phyloP scores from a whole-genome alignment of 768 basidiomycete species.

The Pulveroboletus ravenelii region DNA sequence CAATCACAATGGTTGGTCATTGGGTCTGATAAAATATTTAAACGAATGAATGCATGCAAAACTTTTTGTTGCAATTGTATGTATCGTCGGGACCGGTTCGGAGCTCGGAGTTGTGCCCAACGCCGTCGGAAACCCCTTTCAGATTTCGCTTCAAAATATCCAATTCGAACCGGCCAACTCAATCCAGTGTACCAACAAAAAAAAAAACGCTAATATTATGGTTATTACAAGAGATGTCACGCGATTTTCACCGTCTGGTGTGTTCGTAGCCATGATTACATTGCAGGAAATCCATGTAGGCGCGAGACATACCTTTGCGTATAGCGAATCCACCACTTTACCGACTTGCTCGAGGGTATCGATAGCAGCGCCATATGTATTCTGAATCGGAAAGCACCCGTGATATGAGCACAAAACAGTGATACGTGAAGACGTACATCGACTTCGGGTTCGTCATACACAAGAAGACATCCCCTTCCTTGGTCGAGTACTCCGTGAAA shows the following conservation, averaged over 20 bases:
- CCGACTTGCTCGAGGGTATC: slow-evolving; percentile 86
- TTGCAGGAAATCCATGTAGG: background rate
- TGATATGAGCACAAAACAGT: slow-evolving; percentile 1
- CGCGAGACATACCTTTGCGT: slow-evolving; percentile 61
- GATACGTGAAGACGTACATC: slow-evolving; percentile 55
- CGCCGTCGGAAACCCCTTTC: background rate
- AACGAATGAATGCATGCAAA: no score
- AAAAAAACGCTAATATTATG: background rate
- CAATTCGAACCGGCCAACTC: background rate
- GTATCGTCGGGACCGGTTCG: no score
- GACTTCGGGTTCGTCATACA: slow-evolving; percentile 83
- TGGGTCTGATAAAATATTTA: no score
- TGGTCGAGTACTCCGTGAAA: slow-evolving; percentile 96
- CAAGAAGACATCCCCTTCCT: slow-evolving; percentile 82
- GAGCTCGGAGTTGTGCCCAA: background rate
- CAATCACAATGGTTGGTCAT: no score
- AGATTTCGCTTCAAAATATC: background rate
- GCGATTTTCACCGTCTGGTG: slow-evolving; percentile 42
- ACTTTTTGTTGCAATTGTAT: no score
- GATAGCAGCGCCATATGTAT: slow-evolving; percentile 84
- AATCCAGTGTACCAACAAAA: background rate
- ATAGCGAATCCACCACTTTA: slow-evolving; percentile 91
- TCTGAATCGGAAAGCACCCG: slow-evolving; percentile 40
- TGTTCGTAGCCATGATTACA: background rate
- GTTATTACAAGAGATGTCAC: slow-evolving; percentile 14